phyloP scores from a whole-genome alignment of 176 grass and related monocot species.

The Carex pumila region DNA sequence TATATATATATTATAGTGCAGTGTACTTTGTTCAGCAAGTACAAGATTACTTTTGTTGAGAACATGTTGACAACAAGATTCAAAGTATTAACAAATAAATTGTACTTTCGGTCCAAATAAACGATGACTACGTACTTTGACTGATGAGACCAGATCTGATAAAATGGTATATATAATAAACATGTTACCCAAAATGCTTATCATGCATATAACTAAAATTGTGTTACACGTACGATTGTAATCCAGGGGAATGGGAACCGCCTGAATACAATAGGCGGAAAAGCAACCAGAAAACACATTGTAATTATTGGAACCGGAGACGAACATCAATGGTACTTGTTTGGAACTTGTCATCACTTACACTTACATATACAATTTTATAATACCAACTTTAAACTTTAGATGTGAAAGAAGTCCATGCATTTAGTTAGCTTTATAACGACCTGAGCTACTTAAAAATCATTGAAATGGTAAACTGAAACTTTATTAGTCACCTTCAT shows the following conservation, averaged over 20 bases:
- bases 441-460: no score
- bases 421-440: no score
- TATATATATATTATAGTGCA: no score
- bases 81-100: neutral
- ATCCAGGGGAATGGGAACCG: neutral
- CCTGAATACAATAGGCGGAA: no score
- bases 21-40: neutral
- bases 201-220: neutral
- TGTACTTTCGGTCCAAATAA: neutral
- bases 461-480: no score
- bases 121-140: neutral
- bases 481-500: no score
- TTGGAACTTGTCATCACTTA: neutral
- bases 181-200: no score
- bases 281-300: no score
- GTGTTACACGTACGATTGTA: neutral
- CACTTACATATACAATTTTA: neutral
- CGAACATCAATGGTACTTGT: neutral
- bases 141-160: neutral
- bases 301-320: neutral
- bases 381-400: no score
- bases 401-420: no score
- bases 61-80: neutral
- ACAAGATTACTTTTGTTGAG: neutral
- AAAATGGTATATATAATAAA: neutral